A percentile compares a stretch with the other conserved stretches of the same genome.
Conservation (phyloP, 2,329 filamentous ascomycete species). For the Aureobasidium sp. region DNA sequence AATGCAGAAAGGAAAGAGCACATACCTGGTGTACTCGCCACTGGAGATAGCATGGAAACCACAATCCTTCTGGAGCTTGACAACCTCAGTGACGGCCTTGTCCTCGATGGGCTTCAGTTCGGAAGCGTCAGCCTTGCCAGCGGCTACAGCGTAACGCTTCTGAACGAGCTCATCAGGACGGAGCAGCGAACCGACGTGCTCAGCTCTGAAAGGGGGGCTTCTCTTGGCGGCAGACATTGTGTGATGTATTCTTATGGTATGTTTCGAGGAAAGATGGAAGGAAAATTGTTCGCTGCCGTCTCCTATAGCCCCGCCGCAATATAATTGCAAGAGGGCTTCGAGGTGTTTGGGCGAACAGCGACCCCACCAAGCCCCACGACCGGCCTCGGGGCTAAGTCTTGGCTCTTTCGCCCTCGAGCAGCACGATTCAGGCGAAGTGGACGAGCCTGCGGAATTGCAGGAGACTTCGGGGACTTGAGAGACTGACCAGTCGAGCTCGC, state of each 20-base stretch:
- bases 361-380: conserved; percentile 11
- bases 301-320: conserved; percentile 2
- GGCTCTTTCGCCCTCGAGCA: neutral
- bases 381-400: neutral
- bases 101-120: conserved; percentile 26
- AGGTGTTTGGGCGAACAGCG: neutral
- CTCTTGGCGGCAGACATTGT: conserved; percentile 10
- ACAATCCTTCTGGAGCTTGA: conserved; percentile 28
- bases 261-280: neutral
- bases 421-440: too few species aligned
- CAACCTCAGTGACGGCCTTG: conserved; percentile 27
- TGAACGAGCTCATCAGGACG: conserved; percentile 56
- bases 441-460: too few species aligned
- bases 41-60: conserved; percentile 28
- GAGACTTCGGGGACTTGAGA: too few species aligned
- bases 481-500: too few species aligned
- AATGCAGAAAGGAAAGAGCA: neutral
- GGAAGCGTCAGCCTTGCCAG: conserved; percentile 21
- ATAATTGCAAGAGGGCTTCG: neutral
- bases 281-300: neutral
- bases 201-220: conserved; percentile 56
- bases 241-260: neutral
- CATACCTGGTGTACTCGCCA: conserved; percentile 28
- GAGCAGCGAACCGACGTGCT: conserved; percentile 65
- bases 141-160: conserved; percentile 46